These are phyloP conservation scores for Hemisphaericaspora xylofermentans DNA, from an alignment of 1,139 yeast species.

Conservation along the genomic window DNA sequence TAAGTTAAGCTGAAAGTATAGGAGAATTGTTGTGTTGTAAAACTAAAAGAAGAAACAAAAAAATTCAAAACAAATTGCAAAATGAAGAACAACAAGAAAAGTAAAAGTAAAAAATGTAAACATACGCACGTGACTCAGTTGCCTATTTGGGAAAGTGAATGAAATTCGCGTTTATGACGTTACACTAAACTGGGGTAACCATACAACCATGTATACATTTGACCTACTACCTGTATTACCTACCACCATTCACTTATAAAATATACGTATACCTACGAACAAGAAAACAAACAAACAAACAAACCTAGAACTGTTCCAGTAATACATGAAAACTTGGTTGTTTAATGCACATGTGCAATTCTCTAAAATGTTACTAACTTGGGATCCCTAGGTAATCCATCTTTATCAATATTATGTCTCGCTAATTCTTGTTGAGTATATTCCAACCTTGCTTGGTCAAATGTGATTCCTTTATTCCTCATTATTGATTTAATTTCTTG, in stretches of 20 bases:
- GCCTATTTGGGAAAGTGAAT: constrained; percentile 2
- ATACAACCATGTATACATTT: too few species aligned
- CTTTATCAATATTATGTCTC: constrained; percentile 50
- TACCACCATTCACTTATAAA: background rate
- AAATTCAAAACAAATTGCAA: background rate
- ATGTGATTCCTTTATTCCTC: constrained; percentile 47
- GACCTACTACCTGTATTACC: too few species aligned
- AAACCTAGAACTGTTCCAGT: too few species aligned
- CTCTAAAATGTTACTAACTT: constrained; percentile 34
- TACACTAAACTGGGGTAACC: background rate
- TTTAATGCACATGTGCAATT: background rate
- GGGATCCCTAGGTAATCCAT: constrained; percentile 43
- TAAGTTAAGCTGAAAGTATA: background rate
- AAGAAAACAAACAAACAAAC: background rate
- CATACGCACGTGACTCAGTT: constrained; percentile 4
- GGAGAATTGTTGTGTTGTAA: background rate
- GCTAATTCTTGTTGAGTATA: constrained; percentile 49
- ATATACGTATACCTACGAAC: background rate
- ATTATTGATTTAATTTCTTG: constrained; percentile 52
- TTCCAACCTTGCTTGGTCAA: constrained; percentile 69
- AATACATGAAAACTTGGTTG: background rate
- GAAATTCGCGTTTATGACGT: too few species aligned
- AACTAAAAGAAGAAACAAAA: background rate
- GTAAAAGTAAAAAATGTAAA: constrained; percentile 2
- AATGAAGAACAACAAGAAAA: background rate